Base-by-base conservation (phyloP, 768 basidiomycete species). In the Filobasidium wieringae region DNA sequence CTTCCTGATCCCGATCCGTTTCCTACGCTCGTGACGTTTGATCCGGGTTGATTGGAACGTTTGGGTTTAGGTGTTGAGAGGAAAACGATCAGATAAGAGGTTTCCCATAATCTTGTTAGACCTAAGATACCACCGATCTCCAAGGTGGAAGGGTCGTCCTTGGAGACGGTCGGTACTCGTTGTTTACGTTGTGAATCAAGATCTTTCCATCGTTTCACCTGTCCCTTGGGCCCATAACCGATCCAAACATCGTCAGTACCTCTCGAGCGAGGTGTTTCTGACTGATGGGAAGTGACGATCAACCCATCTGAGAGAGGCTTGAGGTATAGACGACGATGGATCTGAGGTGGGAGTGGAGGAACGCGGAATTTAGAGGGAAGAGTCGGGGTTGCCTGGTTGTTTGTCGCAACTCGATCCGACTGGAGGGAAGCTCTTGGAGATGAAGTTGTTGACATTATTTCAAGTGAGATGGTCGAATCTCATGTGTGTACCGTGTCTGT, bases 91-190 rank as follows among this genome's bases (percentile, higher is more conserved):
- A 72, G 58, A 41, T 72, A 72, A 0, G 70, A 61, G 7, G 67
- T 69, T 61, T 70, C 69, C 71, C 71, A 72, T 49, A 72, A 54
- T 34, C 66, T 29, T 0, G 66, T 66, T 3, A 70, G 55, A 7
- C 71, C 71, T 5, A 72, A 54, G 0, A 72, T 62, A 19, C 71
- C 69, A 8, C 69, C 71, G n/a, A 72, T 55, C 19, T 62, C 54
- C 17, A 72, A 39, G n/a, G 47, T 26, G 33, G 22, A 32, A 9
- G 33, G 7, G 11, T 37, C 40, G 7, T 15, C 17, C 27, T 54
- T 36, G n/a, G 41, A 30, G 24, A 6, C 58, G 54, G 4, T 56
- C 59, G 24, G 55, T 58, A 22, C 51, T 39, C 12, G 43, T 36
- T 24, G 24, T 36, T n/a, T 40, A 19, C 26, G 31, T 29, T 24